A percentile compares a stretch with the other conserved stretches of the same genome.
phyloP scores from a whole-genome alignment of 2,329 filamentous ascomycete species.

The Pseudogymnoascus sp. region DNA sequence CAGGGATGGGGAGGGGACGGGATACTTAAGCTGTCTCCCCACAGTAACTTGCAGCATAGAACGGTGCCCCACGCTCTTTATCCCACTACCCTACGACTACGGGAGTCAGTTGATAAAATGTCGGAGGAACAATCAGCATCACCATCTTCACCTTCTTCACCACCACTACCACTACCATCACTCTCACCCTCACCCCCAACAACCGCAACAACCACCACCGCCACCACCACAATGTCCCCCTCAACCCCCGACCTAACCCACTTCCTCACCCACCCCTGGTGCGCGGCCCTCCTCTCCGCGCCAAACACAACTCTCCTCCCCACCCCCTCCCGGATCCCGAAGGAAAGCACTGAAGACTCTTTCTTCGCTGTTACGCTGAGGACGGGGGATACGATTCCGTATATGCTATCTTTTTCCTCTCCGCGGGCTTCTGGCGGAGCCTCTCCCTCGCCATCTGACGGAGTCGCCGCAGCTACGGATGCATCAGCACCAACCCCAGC shows the following conservation, averaged over 20 bases:
- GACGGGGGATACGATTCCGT: constrained; percentile 39
- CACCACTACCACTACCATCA: not conserved
- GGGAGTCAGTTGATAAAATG: too few relatives aligned
- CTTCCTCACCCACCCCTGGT: constrained; percentile 42
- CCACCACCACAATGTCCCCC: not conserved
- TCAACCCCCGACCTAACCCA: constrained; percentile 18
- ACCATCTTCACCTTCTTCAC: not conserved
- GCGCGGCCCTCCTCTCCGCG: constrained; percentile 35
- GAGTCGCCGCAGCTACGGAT: too few relatives aligned
- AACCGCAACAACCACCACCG: too few relatives aligned
- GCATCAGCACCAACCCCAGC: not conserved
- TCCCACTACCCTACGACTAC: not conserved
- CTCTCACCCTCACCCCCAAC: not conserved
- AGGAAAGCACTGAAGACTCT: constrained; percentile 39
- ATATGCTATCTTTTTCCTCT: not conserved
- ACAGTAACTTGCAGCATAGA: not conserved
- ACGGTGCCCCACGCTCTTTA: not conserved
- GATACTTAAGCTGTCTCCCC: too few relatives aligned
- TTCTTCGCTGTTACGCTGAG: constrained; percentile 47
- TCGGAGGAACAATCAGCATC: not conserved
- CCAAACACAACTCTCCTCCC: constrained; percentile 34
- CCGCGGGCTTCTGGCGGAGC: not conserved
- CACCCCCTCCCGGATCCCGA: constrained; percentile 32
- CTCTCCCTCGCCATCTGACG: not conserved
- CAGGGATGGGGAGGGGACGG: too few relatives aligned